These are phyloP conservation scores for Acer negundo DNA, from an alignment of 345 rosid species.

Conservation along the genomic window DNA sequence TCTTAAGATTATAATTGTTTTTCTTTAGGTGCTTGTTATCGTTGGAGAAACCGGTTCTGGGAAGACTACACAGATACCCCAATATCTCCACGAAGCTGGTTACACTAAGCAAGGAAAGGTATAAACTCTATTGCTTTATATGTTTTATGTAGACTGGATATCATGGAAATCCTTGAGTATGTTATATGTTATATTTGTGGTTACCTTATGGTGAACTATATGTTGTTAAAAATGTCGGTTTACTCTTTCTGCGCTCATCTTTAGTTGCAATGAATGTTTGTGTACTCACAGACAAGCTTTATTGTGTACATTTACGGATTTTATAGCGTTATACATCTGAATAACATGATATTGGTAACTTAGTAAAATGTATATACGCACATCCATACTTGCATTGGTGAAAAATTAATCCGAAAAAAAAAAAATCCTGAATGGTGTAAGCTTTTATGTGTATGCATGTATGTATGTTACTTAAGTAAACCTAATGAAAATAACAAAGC, in stretches of 20 bases:
- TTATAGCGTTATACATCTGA: neutral
- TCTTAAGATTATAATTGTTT: conserved; percentile 2
- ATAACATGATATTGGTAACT: neutral
- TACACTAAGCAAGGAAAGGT: conserved; percentile 95
- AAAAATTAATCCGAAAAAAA: neutral
- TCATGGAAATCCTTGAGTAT: neutral
- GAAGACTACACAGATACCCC: conserved; percentile 96
- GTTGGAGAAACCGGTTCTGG: conserved; percentile 99
- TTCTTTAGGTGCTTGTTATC: conserved; percentile 77
- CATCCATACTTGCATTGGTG: neutral
- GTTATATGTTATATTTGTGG: neutral
- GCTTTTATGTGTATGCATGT: neutral
- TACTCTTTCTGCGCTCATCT: neutral
- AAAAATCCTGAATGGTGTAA: neutral
- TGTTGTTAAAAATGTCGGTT: neutral
- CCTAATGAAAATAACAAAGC: neutral
- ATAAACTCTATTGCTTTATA: conserved; percentile 19
- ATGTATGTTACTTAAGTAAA: neutral
- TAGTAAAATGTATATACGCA: neutral
- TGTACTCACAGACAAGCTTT: neutral
- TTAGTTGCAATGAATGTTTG: neutral
- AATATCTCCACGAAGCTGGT: conserved; percentile 96
- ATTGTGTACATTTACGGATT: neutral
- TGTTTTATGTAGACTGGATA: neutral
- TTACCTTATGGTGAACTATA: neutral